These are phyloP conservation scores for Didymella keratinophila DNA, from an alignment of 2,329 filamentous ascomycete genomes.

Conservation along the genomic window DNA sequence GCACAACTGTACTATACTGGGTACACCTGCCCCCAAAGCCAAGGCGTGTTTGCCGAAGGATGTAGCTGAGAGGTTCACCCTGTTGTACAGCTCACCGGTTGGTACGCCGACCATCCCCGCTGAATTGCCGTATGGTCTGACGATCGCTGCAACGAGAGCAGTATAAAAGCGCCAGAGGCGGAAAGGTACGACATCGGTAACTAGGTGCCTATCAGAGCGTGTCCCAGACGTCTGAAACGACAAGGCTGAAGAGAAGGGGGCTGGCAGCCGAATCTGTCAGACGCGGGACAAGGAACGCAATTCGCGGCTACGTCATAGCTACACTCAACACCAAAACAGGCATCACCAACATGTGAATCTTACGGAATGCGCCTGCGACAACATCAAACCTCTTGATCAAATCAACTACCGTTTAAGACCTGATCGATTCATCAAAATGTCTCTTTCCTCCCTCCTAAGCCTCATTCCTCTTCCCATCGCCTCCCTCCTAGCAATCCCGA, in stretches of 20 bases:
- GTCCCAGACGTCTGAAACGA: too few species aligned
- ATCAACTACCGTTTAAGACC: neutral
- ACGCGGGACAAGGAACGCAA: neutral
- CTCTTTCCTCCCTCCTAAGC: conserved; percentile 39
- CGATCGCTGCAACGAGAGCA: too few species aligned
- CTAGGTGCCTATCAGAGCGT: too few species aligned
- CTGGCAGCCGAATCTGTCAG: conserved; percentile 3
- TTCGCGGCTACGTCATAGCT: conserved; percentile 16
- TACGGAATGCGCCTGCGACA: conserved; percentile 4
- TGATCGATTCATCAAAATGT: conserved; percentile 30
- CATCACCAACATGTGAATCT: conserved; percentile 9
- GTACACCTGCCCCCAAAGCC: too few species aligned
- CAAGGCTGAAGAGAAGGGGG: neutral
- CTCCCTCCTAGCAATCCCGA: conserved; percentile 75
- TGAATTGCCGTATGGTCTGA: too few species aligned
- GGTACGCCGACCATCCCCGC: too few species aligned
- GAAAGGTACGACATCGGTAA: too few species aligned
- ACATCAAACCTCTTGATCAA: neutral
- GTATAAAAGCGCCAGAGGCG: too few species aligned
- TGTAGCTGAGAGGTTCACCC: too few species aligned
- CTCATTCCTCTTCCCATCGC: conserved; percentile 53
- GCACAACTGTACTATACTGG: too few species aligned
- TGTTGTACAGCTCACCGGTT: too few species aligned
- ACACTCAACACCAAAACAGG: conserved; percentile 22
- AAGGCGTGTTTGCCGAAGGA: too few species aligned